These are phyloP conservation scores for Datisca glomerata DNA, from an alignment of 306 rosid species.

Conservation along the genomic window DNA sequence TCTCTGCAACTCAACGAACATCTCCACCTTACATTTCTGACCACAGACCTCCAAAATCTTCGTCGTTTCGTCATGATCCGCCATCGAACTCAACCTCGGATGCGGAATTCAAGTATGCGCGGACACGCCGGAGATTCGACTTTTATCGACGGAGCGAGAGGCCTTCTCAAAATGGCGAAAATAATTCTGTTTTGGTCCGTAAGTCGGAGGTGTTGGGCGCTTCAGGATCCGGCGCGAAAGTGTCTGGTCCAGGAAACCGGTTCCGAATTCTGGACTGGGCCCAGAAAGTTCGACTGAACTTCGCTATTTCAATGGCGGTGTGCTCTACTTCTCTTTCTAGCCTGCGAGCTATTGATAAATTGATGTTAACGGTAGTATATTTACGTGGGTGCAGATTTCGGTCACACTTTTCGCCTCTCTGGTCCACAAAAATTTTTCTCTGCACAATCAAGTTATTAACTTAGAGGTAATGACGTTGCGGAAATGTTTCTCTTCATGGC, in stretches of 20 bases:
- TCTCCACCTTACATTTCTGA: constrained; percentile 20
- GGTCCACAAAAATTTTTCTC: constrained; percentile 36
- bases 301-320: constrained; percentile 24
- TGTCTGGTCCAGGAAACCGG: constrained; percentile 12
- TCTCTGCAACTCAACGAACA: constrained; percentile 25
- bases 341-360: constrained; percentile 3
- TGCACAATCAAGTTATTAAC: constrained; percentile 38
- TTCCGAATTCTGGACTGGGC: constrained; percentile 1
- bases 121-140: constrained; percentile 37
- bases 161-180: not conserved
- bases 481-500: too few species aligned
- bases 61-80: constrained; percentile 4
- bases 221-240: constrained; percentile 17
- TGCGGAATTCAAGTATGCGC: constrained; percentile 14
- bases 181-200: constrained; percentile 2
- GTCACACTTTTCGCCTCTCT: constrained; percentile 32
- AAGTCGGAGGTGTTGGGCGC: constrained; percentile 14
- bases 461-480: constrained; percentile 35
- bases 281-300: constrained; percentile 25
- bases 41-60: constrained; percentile 3
- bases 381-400: constrained; percentile 32
- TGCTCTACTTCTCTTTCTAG: constrained; percentile 3
- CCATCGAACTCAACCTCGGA: constrained; percentile 4
- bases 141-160: constrained; percentile 20
- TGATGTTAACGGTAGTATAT: constrained; percentile 4